Evolutionary conservation across 441 rosid genomes (phyloP).

Genomic region (Pelargonium australe): DNA sequence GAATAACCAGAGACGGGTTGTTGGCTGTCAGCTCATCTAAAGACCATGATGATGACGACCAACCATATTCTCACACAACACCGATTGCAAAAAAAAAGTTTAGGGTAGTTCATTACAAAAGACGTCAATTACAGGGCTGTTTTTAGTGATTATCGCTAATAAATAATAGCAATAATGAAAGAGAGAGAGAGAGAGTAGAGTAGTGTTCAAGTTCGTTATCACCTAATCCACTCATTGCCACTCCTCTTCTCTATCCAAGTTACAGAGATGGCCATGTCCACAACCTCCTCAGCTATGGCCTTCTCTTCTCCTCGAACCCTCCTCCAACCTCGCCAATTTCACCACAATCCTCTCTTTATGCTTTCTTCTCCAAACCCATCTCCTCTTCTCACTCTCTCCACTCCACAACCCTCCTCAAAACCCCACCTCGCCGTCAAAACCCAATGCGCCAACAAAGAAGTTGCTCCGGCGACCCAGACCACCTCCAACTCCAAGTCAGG

Average conservation of each 20-base stretch:
- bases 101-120: no score
- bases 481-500: slow-evolving; percentile 47
- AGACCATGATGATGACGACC: no score
- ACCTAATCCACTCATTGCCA: neutral
- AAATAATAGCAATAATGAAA: no score
- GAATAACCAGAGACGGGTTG: no score
- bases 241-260: slow-evolving; percentile 2
- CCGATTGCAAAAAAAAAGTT: no score
- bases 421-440: neutral
- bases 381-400: neutral
- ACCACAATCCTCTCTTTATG: neutral
- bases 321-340: neutral
- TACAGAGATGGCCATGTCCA: slow-evolving; percentile 6
- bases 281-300: neutral
- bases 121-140: no score
- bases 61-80: no score
- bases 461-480: slow-evolving; percentile 22
- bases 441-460: slow-evolving; percentile 5
- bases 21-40: no score
- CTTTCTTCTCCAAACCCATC: neutral
- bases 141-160: no score
- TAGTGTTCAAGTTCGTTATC: neutral
- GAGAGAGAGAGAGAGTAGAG: no score
- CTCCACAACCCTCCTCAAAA: neutral
- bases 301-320: neutral